Conservation (phyloP, 2,329 filamentous ascomycete genomes). For the Penicillium crustosum region DNA sequence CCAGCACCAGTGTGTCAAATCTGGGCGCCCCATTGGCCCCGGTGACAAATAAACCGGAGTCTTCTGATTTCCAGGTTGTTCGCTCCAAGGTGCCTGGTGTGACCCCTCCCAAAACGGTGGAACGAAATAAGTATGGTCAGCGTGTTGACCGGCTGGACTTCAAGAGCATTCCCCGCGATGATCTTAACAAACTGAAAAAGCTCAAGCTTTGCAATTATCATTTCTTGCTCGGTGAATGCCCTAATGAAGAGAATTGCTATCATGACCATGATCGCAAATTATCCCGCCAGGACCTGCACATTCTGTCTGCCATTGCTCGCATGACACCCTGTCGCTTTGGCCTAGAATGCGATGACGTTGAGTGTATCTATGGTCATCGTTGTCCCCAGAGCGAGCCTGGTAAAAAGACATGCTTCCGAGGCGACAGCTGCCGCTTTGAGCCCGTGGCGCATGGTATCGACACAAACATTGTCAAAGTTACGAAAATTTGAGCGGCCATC, state of each 20-base stretch:
- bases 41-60: constrained; percentile 36
- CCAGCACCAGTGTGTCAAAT: constrained; percentile 41
- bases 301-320: constrained; percentile 59
- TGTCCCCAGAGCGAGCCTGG: constrained; percentile 57
- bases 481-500: constrained; percentile 38
- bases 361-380: constrained; percentile 64
- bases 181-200: constrained; percentile 61
- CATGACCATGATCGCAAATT: constrained; percentile 57
- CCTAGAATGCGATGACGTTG: constrained; percentile 56
- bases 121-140: constrained; percentile 60
- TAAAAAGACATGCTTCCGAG: constrained; percentile 58
- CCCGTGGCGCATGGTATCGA: constrained; percentile 60
- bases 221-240: constrained; percentile 59
- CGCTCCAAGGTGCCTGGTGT: constrained; percentile 36
- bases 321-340: constrained; percentile 63
- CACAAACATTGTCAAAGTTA: constrained; percentile 55
- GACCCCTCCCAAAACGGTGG: constrained; percentile 42
- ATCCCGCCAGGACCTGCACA: constrained; percentile 53
- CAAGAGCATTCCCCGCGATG: constrained; percentile 54
- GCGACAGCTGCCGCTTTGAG: constrained; percentile 59
- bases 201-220: constrained; percentile 64
- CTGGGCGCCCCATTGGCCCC: constrained; percentile 36
- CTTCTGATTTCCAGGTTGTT: constrained; percentile 41
- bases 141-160: constrained; percentile 56
- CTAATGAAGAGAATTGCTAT: constrained; percentile 53